Percentiles rank a stretch among this genome's conserved stretches.
These are phyloP conservation scores for Phytophthora fragariae DNA, from an alignment of 352 stramenopile species.

Conservation along the genomic window DNA sequence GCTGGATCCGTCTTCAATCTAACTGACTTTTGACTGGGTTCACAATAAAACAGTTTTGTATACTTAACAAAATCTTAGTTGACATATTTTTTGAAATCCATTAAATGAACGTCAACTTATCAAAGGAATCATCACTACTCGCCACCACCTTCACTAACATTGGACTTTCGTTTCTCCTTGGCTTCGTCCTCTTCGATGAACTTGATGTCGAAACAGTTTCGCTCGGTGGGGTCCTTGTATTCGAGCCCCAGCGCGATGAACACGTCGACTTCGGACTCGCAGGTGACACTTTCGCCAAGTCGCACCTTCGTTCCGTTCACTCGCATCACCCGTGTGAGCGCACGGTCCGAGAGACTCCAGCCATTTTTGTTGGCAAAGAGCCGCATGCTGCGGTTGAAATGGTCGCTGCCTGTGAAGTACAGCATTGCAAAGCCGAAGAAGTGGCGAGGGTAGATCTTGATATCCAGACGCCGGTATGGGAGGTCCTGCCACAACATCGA, in stretches of 20 bases:
- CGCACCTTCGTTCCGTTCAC: constrained; percentile 67
- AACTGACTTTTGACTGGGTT: background rate
- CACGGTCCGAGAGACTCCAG: constrained; percentile 76
- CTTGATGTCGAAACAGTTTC: constrained; percentile 85
- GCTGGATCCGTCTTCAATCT: constrained; percentile 5
- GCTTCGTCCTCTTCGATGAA: constrained; percentile 83
- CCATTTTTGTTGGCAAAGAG: constrained; percentile 84
- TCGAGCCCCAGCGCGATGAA: constrained; percentile 86
- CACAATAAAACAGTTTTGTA: background rate
- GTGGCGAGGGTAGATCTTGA: constrained; percentile 88
- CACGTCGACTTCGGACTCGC: constrained; percentile 82
- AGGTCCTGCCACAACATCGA: constrained; percentile 40
- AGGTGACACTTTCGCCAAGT: constrained; percentile 77
- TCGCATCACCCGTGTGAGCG: constrained; percentile 67
- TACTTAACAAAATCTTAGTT: constrained; percentile 24
- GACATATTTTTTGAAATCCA: background rate
- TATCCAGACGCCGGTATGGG: constrained; percentile 76
- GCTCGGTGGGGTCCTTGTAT: constrained; percentile 83
- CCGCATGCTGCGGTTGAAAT: constrained; percentile 92
- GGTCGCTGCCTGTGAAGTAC: constrained; percentile 93
- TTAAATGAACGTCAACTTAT: constrained; percentile 13
- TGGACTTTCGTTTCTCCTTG: constrained; percentile 49
- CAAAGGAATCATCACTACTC: constrained; percentile 9
- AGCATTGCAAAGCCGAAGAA: constrained; percentile 87
- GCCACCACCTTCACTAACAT: constrained; percentile 3